Conservation (phyloP, 225 moss, liverwort and hornwort species). For the Pleurozium schreberi region DNA sequence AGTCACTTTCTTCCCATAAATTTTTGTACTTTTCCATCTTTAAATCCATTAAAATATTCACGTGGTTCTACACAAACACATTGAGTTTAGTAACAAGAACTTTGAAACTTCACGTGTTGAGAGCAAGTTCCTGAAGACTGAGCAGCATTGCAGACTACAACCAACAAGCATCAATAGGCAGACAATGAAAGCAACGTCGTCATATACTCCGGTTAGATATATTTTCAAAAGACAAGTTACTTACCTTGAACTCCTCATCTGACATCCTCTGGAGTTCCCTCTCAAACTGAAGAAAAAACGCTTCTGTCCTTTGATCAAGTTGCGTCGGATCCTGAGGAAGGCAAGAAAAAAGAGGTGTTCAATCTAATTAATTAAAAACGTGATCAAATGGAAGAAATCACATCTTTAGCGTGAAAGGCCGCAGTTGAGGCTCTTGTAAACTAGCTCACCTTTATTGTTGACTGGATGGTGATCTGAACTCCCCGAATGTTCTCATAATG, state of each 20-base stretch:
- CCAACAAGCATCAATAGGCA: background rate
- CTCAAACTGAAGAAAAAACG: slow-evolving; percentile 65
- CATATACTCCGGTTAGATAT: background rate
- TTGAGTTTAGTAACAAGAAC: background rate
- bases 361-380: background rate
- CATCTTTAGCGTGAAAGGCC: background rate
- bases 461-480: slow-evolving; percentile 90
- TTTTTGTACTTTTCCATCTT: slow-evolving; percentile 97
- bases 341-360: background rate
- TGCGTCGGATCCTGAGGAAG: slow-evolving; percentile 53
- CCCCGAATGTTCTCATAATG: slow-evolving; percentile 78
- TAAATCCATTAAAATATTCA: slow-evolving; percentile 57
- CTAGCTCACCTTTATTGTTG: slow-evolving; percentile 64
- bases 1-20: slow-evolving; percentile 81
- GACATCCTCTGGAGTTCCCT: slow-evolving; percentile 60
- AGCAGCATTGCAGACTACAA: background rate
- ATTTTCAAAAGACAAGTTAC: background rate
- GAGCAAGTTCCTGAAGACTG: background rate
- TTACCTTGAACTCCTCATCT: slow-evolving; percentile 67
- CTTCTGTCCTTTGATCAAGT: slow-evolving; percentile 87
- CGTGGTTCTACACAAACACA: slow-evolving; percentile 39
- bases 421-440: background rate
- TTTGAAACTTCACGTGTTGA: background rate
- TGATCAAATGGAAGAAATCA: background rate
- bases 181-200: background rate